phyloP scores from a whole-genome alignment of 768 basidiomycete genomes.

The Boletus coccyginus region DNA sequence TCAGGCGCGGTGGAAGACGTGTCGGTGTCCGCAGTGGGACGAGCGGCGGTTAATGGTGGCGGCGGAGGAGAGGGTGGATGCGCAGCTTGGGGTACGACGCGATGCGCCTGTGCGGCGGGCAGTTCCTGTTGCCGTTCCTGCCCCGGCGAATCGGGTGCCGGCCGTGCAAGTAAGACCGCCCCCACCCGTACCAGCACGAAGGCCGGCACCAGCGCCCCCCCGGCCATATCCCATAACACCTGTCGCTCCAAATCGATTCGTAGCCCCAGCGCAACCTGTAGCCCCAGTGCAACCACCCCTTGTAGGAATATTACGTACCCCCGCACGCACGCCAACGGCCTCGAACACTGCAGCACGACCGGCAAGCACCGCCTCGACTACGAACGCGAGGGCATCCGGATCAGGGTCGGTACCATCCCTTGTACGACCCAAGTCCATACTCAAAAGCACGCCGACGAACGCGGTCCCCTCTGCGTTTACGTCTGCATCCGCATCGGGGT shows the following conservation, averaged over 20 bases:
- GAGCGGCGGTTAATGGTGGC: conserved; percentile 39
- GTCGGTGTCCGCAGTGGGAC: conserved; percentile 66
- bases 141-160: neutral
- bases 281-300: no score
- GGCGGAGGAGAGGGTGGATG: conserved; percentile 46
- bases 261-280: no score
- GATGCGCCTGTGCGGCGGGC: conserved; percentile 26
- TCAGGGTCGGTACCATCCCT: no score
- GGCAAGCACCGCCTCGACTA: neutral
- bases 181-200: neutral
- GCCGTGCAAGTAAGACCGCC: neutral
- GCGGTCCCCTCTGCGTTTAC: no score
- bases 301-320: neutral
- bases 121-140: neutral
- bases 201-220: neutral
- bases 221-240: no score
- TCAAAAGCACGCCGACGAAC: neutral
- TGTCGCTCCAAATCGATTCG: no score
- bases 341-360: neutral
- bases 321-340: conserved; percentile 1
- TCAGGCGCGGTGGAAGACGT: conserved; percentile 60
- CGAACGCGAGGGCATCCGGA: no score
- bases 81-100: conserved; percentile 30
- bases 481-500: no score
- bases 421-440: no score